Base-by-base conservation (phyloP, 768 basidiomycete species). In the Cystofilobasidium macerans region DNA sequence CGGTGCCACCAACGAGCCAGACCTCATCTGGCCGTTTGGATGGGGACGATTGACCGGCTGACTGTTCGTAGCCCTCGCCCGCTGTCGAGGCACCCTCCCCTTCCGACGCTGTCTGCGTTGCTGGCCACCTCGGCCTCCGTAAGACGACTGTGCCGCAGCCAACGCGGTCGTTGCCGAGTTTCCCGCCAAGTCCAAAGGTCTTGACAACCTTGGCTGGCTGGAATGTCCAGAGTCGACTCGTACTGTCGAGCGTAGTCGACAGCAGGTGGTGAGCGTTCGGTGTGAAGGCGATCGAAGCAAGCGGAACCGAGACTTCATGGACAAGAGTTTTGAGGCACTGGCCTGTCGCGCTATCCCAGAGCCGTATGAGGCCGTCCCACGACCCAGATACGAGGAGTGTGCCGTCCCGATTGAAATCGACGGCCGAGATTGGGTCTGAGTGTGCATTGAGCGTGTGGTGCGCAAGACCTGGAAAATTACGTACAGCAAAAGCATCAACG, bases 311-410 rank as follows among this genome's bases (percentile, higher is more conserved):
- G 69, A 91, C 89, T 71, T 97, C 95, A 71, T 97, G 92, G 13
- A 92, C 93, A 54, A 99, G 77, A 1, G 95, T 98, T 76, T 95
- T 98, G 58, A 99, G 80, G 76, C 95, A 99, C 77, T 99, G 95
- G 2, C 94, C 95, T 3, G 93, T 94, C 63, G 92, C 85, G 0
- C 89, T 86, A 73, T 99, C 94, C 95, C 95, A 99, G 67, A 98
- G 84, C 65, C 95, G 93, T 95, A 98, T 94, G 48, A 98, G 77
- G 7, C 94, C 95, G 75, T 99, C 95, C 86, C 92, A 94, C 14
- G 91, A 89, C 71, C 88, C 89, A 22, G 91, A 94, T 2, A 90
- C 87, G 32, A 99, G 86, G 70, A 98, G 84, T 11, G 89, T 93
- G 8, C 95, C 95, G 70, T 98, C 94, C 70, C 86, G 83, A 75